A percentile compares a stretch with the other conserved stretches of the same genome.
These are phyloP conservation scores for Castanopsis chinensis DNA, from an alignment of 306 rosid species.

Conservation along the genomic window DNA sequence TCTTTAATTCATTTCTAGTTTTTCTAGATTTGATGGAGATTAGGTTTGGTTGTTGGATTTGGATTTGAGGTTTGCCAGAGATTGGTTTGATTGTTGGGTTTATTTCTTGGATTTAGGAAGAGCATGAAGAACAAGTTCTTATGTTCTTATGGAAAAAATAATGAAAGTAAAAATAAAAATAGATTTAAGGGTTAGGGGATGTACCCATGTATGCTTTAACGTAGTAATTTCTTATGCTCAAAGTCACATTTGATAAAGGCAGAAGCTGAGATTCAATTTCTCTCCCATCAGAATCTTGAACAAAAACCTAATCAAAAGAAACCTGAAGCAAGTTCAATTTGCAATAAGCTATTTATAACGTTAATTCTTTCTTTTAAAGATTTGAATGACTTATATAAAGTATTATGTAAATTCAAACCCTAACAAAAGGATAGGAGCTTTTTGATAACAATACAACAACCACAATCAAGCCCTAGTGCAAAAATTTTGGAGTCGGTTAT, in stretches of 20 bases:
- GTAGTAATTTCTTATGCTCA: slow-evolving; percentile 48
- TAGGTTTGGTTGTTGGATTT: too few species aligned
- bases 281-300: slow-evolving; percentile 65
- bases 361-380: background rate
- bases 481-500: too few species aligned
- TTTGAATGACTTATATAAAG: background rate
- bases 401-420: background rate
- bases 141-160: too few species aligned
- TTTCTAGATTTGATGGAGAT: too few species aligned
- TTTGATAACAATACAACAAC: too few species aligned
- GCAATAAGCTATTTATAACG: background rate
- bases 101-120: too few species aligned
- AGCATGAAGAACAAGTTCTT: too few species aligned
- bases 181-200: slow-evolving; percentile 47
- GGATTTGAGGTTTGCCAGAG: too few species aligned
- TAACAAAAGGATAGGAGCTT: background rate
- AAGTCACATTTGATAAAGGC: slow-evolving; percentile 50
- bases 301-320: slow-evolving; percentile 48
- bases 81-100: too few species aligned
- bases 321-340: slow-evolving; percentile 46
- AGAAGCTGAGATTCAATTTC: slow-evolving; percentile 69
- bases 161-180: too few species aligned
- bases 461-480: too few species aligned
- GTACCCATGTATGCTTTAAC: slow-evolving; percentile 59
- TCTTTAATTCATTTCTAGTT: too few species aligned